Evolutionary conservation across 371 early-diverging fungal species (phyloP).

Genomic region (Dinochytrium kinnereticum): DNA sequence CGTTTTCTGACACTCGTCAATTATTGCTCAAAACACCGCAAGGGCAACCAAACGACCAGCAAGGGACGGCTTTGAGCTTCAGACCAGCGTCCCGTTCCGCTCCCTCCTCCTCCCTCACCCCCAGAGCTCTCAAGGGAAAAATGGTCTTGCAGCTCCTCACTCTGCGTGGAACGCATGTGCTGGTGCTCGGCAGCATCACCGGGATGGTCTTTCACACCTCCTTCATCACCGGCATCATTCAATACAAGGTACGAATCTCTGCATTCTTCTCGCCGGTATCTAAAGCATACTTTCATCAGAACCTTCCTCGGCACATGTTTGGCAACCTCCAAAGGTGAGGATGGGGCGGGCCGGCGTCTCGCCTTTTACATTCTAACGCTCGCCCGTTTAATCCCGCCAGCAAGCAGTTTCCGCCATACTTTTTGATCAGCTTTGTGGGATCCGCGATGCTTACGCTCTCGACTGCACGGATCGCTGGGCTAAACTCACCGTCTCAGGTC

Average conservation of each 20-base stretch:
- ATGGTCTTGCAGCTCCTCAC: background rate
- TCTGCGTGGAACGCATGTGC: conserved; percentile 3
- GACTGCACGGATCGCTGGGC: conserved; percentile 11
- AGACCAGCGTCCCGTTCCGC: too few species aligned
- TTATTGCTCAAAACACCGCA: too few species aligned
- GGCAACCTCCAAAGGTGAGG: conserved; percentile 20
- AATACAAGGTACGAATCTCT: conserved; percentile 25
- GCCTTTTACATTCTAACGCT: too few species aligned
- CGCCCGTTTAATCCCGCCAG: background rate
- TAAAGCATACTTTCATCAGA: background rate
- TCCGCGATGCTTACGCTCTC: conserved; percentile 10
- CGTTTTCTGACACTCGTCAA: too few species aligned
- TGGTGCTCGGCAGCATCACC: conserved; percentile 4
- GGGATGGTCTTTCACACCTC: conserved; percentile 24
- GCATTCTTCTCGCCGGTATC: too few species aligned
- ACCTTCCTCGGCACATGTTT: conserved; percentile 21
- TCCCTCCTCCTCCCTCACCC: background rate
- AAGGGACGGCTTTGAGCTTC: too few species aligned
- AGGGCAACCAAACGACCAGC: too few species aligned
- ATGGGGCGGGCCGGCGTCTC: too few species aligned
- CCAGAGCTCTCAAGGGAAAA: background rate
- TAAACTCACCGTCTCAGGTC: background rate
- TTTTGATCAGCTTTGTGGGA: background rate
- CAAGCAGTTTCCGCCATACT: conserved; percentile 25
- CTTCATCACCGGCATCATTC: conserved; percentile 23